These are phyloP conservation scores for Lathyrus aphaca DNA, from an alignment of 306 rosid species.

Conservation along the genomic window DNA sequence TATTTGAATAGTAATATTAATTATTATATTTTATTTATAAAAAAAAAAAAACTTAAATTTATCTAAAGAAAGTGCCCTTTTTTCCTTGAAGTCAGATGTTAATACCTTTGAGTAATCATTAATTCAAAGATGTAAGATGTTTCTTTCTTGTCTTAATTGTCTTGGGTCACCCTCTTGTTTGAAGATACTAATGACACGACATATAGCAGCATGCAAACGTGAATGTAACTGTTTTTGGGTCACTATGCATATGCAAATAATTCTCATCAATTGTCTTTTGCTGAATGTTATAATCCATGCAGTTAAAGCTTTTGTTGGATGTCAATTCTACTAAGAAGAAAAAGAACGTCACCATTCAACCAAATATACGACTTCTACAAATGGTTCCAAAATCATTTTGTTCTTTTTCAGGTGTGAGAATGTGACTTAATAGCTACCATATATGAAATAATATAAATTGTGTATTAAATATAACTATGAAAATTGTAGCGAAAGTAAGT, in stretches of 20 bases:
- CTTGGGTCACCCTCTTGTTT: not conserved
- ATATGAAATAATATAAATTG: not conserved
- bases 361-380: conserved; percentile 22
- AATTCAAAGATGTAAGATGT: not conserved
- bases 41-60: no score
- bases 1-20: no score
- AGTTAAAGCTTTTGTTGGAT: conserved; percentile 22
- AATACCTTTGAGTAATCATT: no score
- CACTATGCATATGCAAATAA: conserved; percentile 11
- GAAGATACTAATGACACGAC: not conserved
- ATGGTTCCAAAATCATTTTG: conserved; percentile 32
- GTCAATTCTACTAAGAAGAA: conserved; percentile 34
- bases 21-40: no score
- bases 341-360: conserved; percentile 6
- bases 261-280: not conserved
- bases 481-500: not conserved
- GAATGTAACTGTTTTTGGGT: conserved; percentile 34
- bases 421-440: conserved; percentile 45
- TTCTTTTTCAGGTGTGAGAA: conserved; percentile 28
- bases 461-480: conserved; percentile 23
- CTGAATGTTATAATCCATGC: conserved; percentile 30
- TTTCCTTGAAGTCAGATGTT: no score
- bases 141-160: conserved; percentile 19
- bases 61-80: no score
- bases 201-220: not conserved